phyloP scores from a whole-genome alignment of 192 early-diverging fungal species.

The Coemansia sp. region DNA sequence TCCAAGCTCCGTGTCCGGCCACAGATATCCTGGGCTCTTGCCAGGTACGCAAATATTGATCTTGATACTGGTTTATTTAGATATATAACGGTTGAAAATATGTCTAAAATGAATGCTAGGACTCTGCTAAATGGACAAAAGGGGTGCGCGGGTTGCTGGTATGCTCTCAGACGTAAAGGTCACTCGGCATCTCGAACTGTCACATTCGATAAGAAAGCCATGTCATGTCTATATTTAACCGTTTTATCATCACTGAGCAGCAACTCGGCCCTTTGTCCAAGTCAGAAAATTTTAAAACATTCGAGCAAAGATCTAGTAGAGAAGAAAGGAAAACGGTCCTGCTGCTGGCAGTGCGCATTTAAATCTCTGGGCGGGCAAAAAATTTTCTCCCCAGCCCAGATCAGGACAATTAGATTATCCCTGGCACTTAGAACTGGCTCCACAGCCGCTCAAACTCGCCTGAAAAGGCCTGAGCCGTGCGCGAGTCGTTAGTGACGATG shows the following conservation, averaged over 20 bases:
- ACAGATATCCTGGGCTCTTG: background rate
- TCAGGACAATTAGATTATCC: background rate
- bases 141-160: background rate
- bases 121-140: background rate
- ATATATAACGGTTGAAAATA: background rate
- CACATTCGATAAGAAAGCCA: constrained; percentile 48
- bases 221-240: constrained; percentile 33
- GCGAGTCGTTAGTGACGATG: constrained; percentile 63
- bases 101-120: background rate
- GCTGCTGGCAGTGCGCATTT: background rate
- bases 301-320: background rate
- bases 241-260: constrained; percentile 31
- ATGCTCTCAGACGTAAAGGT: constrained; percentile 33
- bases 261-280: background rate
- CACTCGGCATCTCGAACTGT: constrained; percentile 40
- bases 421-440: constrained; percentile 51
- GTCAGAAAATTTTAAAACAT: constrained; percentile 20
- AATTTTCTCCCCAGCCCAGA: constrained; percentile 13
- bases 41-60: constrained; percentile 2
- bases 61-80: background rate
- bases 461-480: constrained; percentile 60
- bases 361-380: background rate
- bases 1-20: constrained; percentile 1
- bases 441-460: constrained; percentile 66
- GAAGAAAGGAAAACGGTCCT: background rate